These are phyloP conservation scores for Eucalyptus guilfoylei DNA, from an alignment of 345 rosid species.

Conservation along the genomic window DNA sequence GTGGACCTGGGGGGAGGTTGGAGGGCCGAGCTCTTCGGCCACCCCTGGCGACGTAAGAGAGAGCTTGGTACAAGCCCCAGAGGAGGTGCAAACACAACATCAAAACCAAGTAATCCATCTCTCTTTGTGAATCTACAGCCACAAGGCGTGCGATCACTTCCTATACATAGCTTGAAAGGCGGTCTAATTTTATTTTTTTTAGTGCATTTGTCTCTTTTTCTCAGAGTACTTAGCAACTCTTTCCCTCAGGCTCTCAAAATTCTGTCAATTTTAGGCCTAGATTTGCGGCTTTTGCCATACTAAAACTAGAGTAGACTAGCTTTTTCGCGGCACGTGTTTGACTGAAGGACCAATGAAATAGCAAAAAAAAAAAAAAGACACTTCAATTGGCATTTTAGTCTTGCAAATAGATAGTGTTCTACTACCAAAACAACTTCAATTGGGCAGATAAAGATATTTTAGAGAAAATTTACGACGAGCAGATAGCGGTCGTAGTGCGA, in stretches of 20 bases:
- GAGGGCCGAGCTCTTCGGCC: background rate
- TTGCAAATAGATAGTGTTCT: background rate
- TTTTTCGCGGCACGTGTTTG: background rate
- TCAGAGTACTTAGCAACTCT: background rate
- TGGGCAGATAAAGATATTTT: background rate
- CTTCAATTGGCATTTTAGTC: background rate
- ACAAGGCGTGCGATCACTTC: background rate
- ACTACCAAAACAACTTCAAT: background rate
- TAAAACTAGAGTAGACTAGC: background rate
- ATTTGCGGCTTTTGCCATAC: background rate
- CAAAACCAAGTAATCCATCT: background rate
- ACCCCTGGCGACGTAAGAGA: background rate
- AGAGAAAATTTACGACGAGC: background rate
- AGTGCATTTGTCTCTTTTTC: background rate
- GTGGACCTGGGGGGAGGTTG: background rate
- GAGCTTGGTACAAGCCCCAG: background rate
- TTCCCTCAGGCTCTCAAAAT: background rate
- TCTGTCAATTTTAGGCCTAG: background rate
- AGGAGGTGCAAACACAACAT: background rate
- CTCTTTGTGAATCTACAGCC: background rate
- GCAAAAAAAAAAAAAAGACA: no score
- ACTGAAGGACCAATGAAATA: background rate
- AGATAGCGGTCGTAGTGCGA: background rate
- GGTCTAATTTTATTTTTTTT: background rate
- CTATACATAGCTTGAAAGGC: background rate